Evolutionary conservation across 1,139 yeast genomes (phyloP), one percentile per base, ranked within the genome.

Genomic region (Zygosaccharomyces sapae): DNA sequence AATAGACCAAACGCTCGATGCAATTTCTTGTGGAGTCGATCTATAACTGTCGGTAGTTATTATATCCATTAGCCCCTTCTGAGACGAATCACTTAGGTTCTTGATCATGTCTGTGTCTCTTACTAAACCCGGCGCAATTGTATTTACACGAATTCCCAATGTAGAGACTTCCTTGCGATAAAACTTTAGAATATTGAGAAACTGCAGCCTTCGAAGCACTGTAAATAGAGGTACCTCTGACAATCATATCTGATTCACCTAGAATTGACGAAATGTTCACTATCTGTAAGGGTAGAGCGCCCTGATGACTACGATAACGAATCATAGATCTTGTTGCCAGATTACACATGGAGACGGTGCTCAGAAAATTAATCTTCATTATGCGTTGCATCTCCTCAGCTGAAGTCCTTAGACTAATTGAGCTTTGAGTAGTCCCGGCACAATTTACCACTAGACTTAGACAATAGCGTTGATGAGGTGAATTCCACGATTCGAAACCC

Each of bases 181-280:
- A 63, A 0, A 84, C 70, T 39, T 70, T 67, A 0, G 95, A 78
- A 57, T 88, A 84, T 4, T 86, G 87, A 41, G 77, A 61, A 10
- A 86, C 56, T 0, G 95, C 97, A 0, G 89, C 85, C 63, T 92
- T 92, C 43, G 88, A 73, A 0, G 95, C 92, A 0, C 88, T 73
- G 62, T 92, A 92, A 0, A 86, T 82, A 0, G 85, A 58, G 0
- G 95, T 79, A 0, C 97, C 97, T 54, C 71, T 68, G 1, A 73
- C 54, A 2, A 41, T 18, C 33, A 46, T 34, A 8, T 47, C 40
- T 13, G 47, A 16, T 13, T 49, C 45, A 2, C 61, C 86, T 24
- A 90, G 69, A 2, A 86, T 74, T 0, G 97, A 88, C 1, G 96
- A 78, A 0, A 92, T 69, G 60, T 88, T 90, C 36, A 90, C 63